phyloP scores from a whole-genome alignment of 306 rosid genomes.

The Vicia faba region DNA sequence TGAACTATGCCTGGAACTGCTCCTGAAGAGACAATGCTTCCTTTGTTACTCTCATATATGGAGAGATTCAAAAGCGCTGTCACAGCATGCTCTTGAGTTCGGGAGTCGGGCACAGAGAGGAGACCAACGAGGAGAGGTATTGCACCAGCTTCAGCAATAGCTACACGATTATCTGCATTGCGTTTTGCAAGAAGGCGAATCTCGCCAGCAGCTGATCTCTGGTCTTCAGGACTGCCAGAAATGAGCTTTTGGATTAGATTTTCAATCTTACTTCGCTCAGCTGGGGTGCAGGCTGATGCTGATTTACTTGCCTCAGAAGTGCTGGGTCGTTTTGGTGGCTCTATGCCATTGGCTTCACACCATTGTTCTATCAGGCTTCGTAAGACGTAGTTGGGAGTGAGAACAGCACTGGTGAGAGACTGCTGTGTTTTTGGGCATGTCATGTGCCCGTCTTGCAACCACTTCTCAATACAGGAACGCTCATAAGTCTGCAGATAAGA shows the following conservation, averaged over 20 bases:
- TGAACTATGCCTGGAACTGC: conserved; percentile 95
- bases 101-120: conserved; percentile 76
- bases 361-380: conserved; percentile 95
- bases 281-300: conserved; percentile 69
- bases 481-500: conserved; percentile 82
- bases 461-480: conserved; percentile 90
- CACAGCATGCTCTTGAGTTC: conserved; percentile 96
- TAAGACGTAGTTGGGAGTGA: conserved; percentile 91
- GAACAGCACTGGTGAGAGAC: conserved; percentile 65
- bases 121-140: conserved; percentile 86
- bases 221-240: conserved; percentile 73
- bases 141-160: conserved; percentile 98
- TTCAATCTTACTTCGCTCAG: conserved; percentile 76
- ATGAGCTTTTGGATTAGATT: conserved; percentile 68
- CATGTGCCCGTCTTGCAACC: conserved; percentile 85
- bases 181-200: conserved; percentile 98
- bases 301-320: conserved; percentile 64
- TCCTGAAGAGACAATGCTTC: conserved; percentile 74
- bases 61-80: conserved; percentile 98
- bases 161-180: conserved; percentile 94
- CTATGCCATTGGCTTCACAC: conserved; percentile 97
- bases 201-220: conserved; percentile 88
- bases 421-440: conserved; percentile 98
- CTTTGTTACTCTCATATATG: conserved; percentile 89
- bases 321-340: conserved; percentile 87